Percentiles rank a stretch among this genome's conserved stretches.
phyloP scores from a whole-genome alignment of 495 filamentous ascomycete genomes.

The Rhypophila decipiens region DNA sequence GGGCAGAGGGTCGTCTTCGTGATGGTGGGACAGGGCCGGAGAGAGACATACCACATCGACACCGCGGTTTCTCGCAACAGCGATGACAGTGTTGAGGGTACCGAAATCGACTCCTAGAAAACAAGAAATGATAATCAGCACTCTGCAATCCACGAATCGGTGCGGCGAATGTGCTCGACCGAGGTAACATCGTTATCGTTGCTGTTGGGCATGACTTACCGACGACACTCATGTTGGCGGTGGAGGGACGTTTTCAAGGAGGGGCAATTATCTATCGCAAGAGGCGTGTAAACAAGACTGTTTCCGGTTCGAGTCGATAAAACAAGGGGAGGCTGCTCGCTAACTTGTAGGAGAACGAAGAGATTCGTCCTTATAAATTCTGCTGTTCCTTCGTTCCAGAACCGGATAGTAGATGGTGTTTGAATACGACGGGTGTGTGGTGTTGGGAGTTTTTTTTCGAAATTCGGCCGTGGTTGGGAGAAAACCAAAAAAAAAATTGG shows the following conservation, averaged over 20 bases:
- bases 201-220: conserved; percentile 19
- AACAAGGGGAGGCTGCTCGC: neutral
- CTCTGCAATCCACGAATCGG: too few relatives aligned
- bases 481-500: too few relatives aligned
- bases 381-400: too few relatives aligned
- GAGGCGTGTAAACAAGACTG: conserved; percentile 22
- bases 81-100: conserved; percentile 93
- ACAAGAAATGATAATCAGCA: too few relatives aligned
- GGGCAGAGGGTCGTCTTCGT: neutral
- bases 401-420: too few relatives aligned
- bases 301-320: too few relatives aligned
- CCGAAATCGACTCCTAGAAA: conserved; percentile 82
- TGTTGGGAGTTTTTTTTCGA: too few relatives aligned
- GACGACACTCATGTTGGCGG: conserved; percentile 46
- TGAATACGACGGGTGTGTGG: too few relatives aligned
- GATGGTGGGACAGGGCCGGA: conserved; percentile 2
- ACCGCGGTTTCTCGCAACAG: conserved; percentile 94
- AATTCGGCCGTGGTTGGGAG: too few relatives aligned
- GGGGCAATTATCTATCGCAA: conserved; percentile 11
- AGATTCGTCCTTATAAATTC: too few relatives aligned
- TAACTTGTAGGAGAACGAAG: neutral
- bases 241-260: conserved; percentile 13
- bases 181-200: neutral
- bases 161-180: conserved; percentile 9
- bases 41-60: conserved; percentile 89